Evolutionary conservation across 495 filamentous ascomycete species (phyloP).

Genomic region (Glutinoglossum americanum): DNA sequence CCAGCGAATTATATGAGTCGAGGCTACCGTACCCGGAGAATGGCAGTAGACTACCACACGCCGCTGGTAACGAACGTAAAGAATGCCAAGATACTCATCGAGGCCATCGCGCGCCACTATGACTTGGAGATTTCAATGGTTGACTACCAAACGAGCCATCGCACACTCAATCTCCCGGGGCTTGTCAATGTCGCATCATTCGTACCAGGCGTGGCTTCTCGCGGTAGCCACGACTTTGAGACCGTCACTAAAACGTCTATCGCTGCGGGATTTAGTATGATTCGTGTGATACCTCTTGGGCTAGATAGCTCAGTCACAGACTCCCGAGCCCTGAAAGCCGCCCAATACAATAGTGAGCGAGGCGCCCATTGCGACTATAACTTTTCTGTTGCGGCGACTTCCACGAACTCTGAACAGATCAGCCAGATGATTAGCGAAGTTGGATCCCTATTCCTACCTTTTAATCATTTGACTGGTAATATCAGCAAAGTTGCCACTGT

Average conservation of each 20-base stretch:
- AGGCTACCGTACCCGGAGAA: constrained; percentile 82
- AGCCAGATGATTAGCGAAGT: constrained; percentile 51
- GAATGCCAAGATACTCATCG: constrained; percentile 92
- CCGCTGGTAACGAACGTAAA: constrained; percentile 97
- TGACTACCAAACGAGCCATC: constrained; percentile 79
- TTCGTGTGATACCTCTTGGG: constrained; percentile 61
- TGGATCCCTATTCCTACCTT: constrained; percentile 69
- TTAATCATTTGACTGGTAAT: constrained; percentile 70
- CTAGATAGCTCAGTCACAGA: constrained; percentile 52
- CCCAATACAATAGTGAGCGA: constrained; percentile 50
- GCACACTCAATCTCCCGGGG: constrained; percentile 52
- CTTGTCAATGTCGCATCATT: constrained; percentile 65
- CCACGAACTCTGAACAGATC: constrained; percentile 54
- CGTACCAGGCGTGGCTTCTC: constrained; percentile 46
- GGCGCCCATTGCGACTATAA: constrained; percentile 64
- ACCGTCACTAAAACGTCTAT: constrained; percentile 52
- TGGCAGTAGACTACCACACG: constrained; percentile 98
- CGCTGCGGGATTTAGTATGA: constrained; percentile 63
- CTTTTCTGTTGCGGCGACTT: constrained; percentile 64
- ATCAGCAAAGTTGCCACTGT: constrained; percentile 74
- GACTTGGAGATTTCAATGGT: constrained; percentile 57
- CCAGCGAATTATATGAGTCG: constrained; percentile 97
- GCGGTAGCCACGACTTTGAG: constrained; percentile 47
- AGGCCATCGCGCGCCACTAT: constrained; percentile 77
- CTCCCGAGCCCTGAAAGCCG: constrained; percentile 46